A percentile compares a stretch with the other conserved stretches of the same genome.
Evolutionary conservation across 1,284 basidiomycete genomes (phyloP).

Genomic region (Ganoderma lingzhi): DNA sequence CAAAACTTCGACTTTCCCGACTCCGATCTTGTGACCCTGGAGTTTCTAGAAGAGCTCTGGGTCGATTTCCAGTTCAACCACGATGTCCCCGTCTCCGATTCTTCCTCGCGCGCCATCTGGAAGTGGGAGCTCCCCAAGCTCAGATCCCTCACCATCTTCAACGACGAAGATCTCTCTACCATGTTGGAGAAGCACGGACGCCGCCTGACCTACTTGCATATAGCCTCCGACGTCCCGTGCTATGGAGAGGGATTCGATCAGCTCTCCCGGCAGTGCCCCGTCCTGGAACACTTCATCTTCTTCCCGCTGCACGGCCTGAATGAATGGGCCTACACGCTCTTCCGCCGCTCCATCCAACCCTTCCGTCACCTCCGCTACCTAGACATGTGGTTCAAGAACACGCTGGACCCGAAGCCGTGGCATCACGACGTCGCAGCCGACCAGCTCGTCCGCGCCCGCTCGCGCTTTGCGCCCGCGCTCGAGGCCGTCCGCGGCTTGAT

Average conservation of each 20-base stretch:
- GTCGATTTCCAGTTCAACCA: not conserved
- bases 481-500: not conserved
- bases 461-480: not conserved
- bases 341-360: not conserved
- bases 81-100: not conserved
- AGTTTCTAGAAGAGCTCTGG: not conserved
- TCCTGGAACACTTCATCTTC: not conserved
- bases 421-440: not conserved
- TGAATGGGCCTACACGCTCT: not conserved
- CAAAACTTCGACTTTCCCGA: not conserved
- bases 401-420: not conserved
- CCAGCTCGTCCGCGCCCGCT: not conserved
- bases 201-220: not conserved
- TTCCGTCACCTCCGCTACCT: not conserved
- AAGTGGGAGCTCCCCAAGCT: conserved; percentile 1
- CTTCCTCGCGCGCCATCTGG: not conserved
- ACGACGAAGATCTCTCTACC: not conserved
- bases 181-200: not conserved
- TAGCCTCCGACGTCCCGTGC: not conserved
- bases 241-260: not conserved
- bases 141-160: not conserved
- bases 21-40: not conserved
- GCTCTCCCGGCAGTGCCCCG: not conserved
- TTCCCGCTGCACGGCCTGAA: not conserved
- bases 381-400: not conserved